A percentile compares a stretch with the other conserved stretches of the same genome.
phyloP scores from a whole-genome alignment of 345 rosid genomes.

The Aurinia saxatilis region DNA sequence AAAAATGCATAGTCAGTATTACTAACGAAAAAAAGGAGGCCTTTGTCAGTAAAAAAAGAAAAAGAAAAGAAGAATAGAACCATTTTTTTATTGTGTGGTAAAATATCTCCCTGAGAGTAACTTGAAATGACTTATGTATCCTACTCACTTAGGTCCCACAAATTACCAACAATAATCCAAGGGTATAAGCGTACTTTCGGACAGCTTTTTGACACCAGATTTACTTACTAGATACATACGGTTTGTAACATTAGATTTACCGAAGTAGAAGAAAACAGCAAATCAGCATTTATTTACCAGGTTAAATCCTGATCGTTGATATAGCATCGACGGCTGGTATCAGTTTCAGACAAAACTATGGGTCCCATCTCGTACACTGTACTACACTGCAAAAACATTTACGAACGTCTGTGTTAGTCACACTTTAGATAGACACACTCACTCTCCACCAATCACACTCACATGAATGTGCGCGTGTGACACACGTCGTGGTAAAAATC shows the following conservation, averaged over 20 bases:
- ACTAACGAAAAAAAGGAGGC: neutral
- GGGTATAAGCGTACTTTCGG: conserved; percentile 15
- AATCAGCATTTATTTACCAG: conserved; percentile 14
- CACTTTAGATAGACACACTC: conserved; percentile 13
- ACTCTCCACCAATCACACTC: conserved; percentile 15
- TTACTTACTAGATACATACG: conserved; percentile 32
- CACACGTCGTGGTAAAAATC: neutral
- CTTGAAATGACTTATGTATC: neutral
- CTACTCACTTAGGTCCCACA: conserved; percentile 2
- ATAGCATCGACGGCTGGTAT: conserved; percentile 30
- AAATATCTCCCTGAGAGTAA: neutral
- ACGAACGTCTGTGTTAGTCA: conserved; percentile 27
- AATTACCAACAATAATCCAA: neutral
- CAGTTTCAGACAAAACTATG: neutral
- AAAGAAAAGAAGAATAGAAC: neutral
- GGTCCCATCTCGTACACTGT: conserved; percentile 31
- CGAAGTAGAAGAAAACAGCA: conserved; percentile 12
- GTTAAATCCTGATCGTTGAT: conserved; percentile 28
- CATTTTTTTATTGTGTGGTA: neutral
- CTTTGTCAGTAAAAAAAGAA: conserved; percentile 9
- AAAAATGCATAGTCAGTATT: neutral
- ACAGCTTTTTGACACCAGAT: conserved; percentile 18
- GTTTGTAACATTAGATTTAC: conserved; percentile 21
- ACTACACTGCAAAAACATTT: conserved; percentile 25
- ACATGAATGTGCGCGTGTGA: conserved; percentile 6